These are phyloP conservation scores for Agaricus blazei DNA, from an alignment of 768 basidiomycete genomes.

Conservation along the genomic window DNA sequence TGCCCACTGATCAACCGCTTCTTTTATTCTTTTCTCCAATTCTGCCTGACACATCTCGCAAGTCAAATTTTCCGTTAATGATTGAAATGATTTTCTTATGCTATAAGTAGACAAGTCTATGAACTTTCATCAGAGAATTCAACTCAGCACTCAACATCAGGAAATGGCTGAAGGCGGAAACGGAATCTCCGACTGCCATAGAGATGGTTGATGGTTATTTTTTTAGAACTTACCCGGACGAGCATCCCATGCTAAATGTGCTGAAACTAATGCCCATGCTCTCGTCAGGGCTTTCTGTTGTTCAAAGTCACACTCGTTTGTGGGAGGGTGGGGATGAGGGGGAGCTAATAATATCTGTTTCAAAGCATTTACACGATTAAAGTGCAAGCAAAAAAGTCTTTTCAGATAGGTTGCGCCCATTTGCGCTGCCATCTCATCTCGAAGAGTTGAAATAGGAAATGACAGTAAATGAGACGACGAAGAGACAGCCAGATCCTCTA, in stretches of 20 bases:
- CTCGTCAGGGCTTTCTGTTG: conserved; percentile 31
- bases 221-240: conserved; percentile 23
- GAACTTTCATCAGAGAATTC: not conserved
- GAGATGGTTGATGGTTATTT: not conserved
- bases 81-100: conserved; percentile 21
- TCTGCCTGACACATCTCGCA: conserved; percentile 23
- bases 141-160: not conserved
- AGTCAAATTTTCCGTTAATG: conserved; percentile 22
- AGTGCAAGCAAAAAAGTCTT: conserved; percentile 30
- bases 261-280: conserved; percentile 33
- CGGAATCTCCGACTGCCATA: not conserved
- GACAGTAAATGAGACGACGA: conserved; percentile 33
- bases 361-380: conserved; percentile 26
- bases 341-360: conserved; percentile 23
- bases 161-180: not conserved
- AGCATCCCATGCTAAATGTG: conserved; percentile 32
- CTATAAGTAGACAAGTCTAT: conserved; percentile 22
- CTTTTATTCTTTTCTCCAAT: conserved; percentile 20
- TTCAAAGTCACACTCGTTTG: conserved; percentile 21
- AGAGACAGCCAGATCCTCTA: conserved; percentile 31
- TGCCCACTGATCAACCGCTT: conserved; percentile 25
- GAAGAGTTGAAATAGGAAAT: conserved; percentile 20
- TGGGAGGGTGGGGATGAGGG: conserved; percentile 24
- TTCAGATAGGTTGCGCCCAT: conserved; percentile 34
- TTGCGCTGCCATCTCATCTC: conserved; percentile 24